Evolutionary conservation across 202 grass and related monocot species (phyloP).

Genomic region (Digitaria exilis): DNA sequence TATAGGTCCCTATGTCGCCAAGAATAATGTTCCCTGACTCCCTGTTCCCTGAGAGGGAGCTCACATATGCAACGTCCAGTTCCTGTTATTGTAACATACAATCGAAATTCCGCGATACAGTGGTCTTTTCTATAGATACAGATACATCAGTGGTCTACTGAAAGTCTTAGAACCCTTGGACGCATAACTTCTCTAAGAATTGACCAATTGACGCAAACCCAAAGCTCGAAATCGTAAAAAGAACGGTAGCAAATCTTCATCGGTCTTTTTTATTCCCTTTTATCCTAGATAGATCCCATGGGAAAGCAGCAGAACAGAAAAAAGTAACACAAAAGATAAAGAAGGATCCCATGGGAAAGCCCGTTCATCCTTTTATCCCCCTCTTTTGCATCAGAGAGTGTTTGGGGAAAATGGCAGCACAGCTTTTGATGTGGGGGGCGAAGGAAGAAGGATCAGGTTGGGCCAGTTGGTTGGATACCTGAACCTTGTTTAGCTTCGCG

Average conservation of each 20-base stretch:
- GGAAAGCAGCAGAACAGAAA: slow-evolving; percentile 24
- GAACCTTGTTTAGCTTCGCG: no score
- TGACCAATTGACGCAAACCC: not conserved
- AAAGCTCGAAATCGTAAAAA: slow-evolving; percentile 1
- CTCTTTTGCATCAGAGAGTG: not conserved
- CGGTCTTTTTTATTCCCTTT: slow-evolving; percentile 19
- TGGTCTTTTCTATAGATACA: not conserved
- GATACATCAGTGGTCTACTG: not conserved
- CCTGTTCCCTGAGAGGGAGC: slow-evolving; percentile 58
- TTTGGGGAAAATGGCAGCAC: not conserved
- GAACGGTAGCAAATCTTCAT: not conserved
- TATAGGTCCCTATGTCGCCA: slow-evolving; percentile 31
- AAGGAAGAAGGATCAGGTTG: no score
- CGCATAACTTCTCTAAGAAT: not conserved
- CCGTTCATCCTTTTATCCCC: not conserved
- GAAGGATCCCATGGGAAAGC: not conserved
- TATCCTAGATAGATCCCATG: slow-evolving; percentile 23
- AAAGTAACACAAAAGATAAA: not conserved
- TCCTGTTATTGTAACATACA: not conserved
- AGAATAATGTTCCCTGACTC: slow-evolving; percentile 38
- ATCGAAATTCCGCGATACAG: not conserved
- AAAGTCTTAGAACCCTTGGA: not conserved
- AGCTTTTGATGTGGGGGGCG: not conserved
- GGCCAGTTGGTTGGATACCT: not conserved
- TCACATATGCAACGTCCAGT: slow-evolving; percentile 13